These are phyloP conservation scores for Clitopilus passeckerianus DNA, from an alignment of 768 basidiomycete species.

Conservation along the genomic window DNA sequence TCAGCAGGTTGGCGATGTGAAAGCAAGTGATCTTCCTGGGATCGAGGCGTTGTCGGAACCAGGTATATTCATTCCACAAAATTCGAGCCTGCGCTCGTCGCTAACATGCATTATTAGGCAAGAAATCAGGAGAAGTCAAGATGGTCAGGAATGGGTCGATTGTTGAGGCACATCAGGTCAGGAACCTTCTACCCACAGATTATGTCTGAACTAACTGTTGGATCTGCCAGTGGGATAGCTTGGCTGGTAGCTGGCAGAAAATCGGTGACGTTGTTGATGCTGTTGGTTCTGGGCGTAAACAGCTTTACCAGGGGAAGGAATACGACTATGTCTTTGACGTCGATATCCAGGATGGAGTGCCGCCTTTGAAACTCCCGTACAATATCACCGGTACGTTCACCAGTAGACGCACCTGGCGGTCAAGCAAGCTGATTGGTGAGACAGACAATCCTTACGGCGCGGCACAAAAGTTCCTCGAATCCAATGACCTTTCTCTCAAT, in stretches of 20 bases:
- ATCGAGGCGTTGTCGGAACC: slow-evolving; percentile 71
- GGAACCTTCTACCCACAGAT: slow-evolving; percentile 1
- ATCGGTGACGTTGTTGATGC: slow-evolving; percentile 96
- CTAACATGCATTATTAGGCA: slow-evolving; percentile 44
- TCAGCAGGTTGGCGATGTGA: slow-evolving; percentile 89
- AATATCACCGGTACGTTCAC: slow-evolving; percentile 68
- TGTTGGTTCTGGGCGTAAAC: slow-evolving; percentile 83
- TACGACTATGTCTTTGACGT: slow-evolving; percentile 99
- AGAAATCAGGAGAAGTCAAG: slow-evolving; percentile 88
- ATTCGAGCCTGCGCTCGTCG: neutral
- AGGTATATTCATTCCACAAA: slow-evolving; percentile 39
- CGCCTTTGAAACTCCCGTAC: slow-evolving; percentile 91
- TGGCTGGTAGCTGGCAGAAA: slow-evolving; percentile 75
- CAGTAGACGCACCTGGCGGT: no score
- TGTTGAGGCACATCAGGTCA: slow-evolving; percentile 90
- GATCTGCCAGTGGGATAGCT: slow-evolving; percentile 69
- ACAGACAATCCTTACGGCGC: slow-evolving; percentile 88
- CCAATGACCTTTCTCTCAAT: slow-evolving; percentile 74
- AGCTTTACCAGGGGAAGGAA: slow-evolving; percentile 89
- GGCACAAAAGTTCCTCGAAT: slow-evolving; percentile 82
- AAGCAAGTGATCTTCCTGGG: slow-evolving; percentile 86
- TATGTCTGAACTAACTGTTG: slow-evolving; percentile 1
- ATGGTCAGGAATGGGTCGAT: slow-evolving; percentile 79
- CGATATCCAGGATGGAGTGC: slow-evolving; percentile 89
- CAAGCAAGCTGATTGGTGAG: no score